A percentile compares a stretch with the other conserved stretches of the same genome.
phyloP scores from a whole-genome alignment of 2,329 filamentous ascomycete species.

The Penicillium sp. region DNA sequence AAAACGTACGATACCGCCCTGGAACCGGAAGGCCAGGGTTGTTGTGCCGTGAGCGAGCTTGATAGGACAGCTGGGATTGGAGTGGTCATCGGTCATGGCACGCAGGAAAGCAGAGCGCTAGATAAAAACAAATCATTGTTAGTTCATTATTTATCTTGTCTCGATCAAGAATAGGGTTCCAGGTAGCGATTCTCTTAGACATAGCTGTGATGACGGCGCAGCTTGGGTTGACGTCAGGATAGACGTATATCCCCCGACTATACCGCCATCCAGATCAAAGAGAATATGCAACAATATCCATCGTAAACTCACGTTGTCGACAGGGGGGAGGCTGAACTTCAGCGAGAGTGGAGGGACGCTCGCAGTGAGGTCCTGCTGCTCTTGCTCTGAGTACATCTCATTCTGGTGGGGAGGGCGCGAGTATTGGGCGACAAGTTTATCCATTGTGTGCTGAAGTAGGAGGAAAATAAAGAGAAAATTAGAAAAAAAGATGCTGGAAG shows the following conservation, averaged over 20 bases:
- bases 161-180: background rate
- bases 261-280: constrained; percentile 4
- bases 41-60: constrained; percentile 99
- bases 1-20: constrained; percentile 72
- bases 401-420: constrained; percentile 72
- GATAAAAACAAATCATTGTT: constrained; percentile 4
- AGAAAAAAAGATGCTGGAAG: constrained; percentile 3
- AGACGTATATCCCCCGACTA: background rate
- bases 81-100: constrained; percentile 93
- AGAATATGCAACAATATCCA: background rate
- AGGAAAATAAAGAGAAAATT: constrained; percentile 1
- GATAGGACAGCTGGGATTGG: constrained; percentile 96
- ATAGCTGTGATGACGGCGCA: constrained; percentile 5
- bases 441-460: constrained; percentile 58
- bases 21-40: constrained; percentile 95
- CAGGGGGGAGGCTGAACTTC: constrained; percentile 91
- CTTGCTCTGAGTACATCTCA: constrained; percentile 69
- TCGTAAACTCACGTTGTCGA: constrained; percentile 69
- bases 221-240: constrained; percentile 14
- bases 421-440: constrained; percentile 90
- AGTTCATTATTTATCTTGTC: background rate
- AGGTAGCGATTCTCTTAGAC: background rate
- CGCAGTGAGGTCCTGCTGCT: constrained; percentile 70
- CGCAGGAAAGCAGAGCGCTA: constrained; percentile 93
- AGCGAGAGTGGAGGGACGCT: constrained; percentile 74